Evolutionary conservation across 495 filamentous ascomycete genomes (phyloP), one percentile per base, ranked within the genome.

Genomic region (Podospora anserina): DNA sequence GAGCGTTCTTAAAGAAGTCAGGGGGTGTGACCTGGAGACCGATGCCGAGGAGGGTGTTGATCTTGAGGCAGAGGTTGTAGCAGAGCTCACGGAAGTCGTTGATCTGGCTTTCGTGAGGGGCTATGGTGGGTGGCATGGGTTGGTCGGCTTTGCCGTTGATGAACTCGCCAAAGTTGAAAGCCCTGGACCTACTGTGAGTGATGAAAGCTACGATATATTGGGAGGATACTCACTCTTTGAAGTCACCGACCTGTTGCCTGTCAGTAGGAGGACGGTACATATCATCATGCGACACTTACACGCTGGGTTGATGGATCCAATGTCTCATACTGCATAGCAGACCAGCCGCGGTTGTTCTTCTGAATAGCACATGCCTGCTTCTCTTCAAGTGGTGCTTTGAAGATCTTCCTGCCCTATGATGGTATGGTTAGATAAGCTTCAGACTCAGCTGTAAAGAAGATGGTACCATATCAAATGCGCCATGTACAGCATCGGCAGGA

Each of bases 141-240:
- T 97, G 95, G 67, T 92, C 89, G 34, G 92, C 86, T 79, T 91
- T 88, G 75, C 85, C 83, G 70, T 89, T 69, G 60, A 80, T 59
- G 78, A 94, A 96, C 77, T 91, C 87, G 73, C 91, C 92, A 63
- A 99, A 89, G 80, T 99, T 99, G 84, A 99, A 91, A 58, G 90
- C 92, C 83, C 94, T 96, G 64, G n/a, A 32, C 3, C 7, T 49
- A 32, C 6, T 3, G 30, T 19, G 15, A 44, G 16, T 34, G 57
- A 61, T 11, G 30, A 7, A 1, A n/a, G 15, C 49, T 4, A 49
- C 28, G 27, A 54, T 5, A 32, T 1, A 15, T 39, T 49, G 23
- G 15, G 20, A 44, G 18, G 44, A 13, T 2, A 72, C 81, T 73
- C 81, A 96, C 93, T 97, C 94, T 84, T 97, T 97, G 75, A 93